Percentiles rank a stretch among this genome's conserved stretches.
Evolutionary conservation across 2,329 filamentous ascomycete genomes (phyloP).

Genomic region (Parastagonospora nodorum): DNA sequence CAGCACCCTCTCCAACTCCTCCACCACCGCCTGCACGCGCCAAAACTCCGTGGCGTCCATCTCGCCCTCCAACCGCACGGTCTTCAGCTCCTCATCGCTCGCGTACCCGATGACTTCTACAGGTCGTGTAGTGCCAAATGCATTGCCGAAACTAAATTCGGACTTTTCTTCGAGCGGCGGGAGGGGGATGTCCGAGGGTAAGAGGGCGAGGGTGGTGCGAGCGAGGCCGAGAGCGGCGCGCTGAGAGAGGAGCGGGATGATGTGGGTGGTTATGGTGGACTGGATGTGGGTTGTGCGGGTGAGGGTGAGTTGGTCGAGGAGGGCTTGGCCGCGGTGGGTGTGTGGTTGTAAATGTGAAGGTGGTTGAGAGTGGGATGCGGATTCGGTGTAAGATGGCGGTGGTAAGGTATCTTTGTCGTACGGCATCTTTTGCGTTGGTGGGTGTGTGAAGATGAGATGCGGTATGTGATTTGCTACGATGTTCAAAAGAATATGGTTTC

Average conservation of each 20-base stretch:
- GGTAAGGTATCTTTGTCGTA: conserved; percentile 8
- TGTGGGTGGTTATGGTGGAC: conserved; percentile 44
- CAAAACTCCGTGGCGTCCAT: conserved; percentile 52
- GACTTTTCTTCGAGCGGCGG: conserved; percentile 29
- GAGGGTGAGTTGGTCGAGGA: conserved; percentile 44
- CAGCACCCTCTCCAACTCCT: conserved; percentile 46
- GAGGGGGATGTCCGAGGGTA: conserved; percentile 50
- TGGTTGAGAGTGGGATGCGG: conserved; percentile 2
- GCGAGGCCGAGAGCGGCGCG: conserved; percentile 50
- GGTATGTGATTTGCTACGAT: not conserved
- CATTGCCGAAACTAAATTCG: conserved; percentile 37
- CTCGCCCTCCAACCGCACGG: conserved; percentile 47
- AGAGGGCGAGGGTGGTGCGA: conserved; percentile 50
- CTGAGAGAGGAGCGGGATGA: conserved; percentile 49
- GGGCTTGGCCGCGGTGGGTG: conserved; percentile 29
- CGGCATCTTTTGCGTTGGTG: conserved; percentile 10
- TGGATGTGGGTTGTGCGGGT: conserved; percentile 49
- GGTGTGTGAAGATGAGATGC: not conserved
- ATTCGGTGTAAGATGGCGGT: conserved; percentile 12
- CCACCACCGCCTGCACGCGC: conserved; percentile 47
- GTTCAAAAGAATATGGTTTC: not conserved
- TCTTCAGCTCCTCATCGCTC: conserved; percentile 45
- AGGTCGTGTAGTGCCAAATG: conserved; percentile 9
- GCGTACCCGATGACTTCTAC: conserved; percentile 49
- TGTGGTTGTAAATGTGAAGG: conserved; percentile 6